Evolutionary conservation across 1,284 basidiomycete species (phyloP).

Genomic region (Mycocalia duriaeana): DNA sequence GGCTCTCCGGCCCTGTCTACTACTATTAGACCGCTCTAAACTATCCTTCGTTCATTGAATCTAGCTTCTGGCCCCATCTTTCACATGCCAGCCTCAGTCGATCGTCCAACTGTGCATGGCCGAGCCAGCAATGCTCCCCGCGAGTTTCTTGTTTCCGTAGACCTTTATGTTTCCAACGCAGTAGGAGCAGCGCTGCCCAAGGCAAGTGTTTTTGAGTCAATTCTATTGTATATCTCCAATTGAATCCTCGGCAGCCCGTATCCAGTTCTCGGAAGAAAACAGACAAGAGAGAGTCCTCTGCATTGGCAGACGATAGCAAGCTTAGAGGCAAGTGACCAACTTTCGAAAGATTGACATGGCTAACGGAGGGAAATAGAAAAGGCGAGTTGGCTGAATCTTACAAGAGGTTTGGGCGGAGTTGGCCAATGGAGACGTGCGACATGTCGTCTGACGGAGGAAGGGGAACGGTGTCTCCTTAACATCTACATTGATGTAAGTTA

Average conservation of each 20-base stretch:
- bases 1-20: too few relatives aligned
- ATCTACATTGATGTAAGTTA: constrained; percentile 65
- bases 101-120: too few relatives aligned
- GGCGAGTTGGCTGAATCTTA: constrained; percentile 65
- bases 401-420: constrained; percentile 40
- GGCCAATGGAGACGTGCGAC: constrained; percentile 69
- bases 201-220: constrained; percentile 30
- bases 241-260: constrained; percentile 11
- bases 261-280: constrained; percentile 42
- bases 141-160: constrained; percentile 48
- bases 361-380: constrained; percentile 44
- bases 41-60: too few relatives aligned
- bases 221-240: not conserved
- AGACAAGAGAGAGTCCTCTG: constrained; percentile 50
- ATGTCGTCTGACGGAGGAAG: constrained; percentile 66
- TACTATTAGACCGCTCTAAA: too few relatives aligned
- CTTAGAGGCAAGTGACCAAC: constrained; percentile 50
- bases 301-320: constrained; percentile 39
- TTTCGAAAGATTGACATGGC: constrained; percentile 2
- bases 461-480: constrained; percentile 58
- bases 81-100: too few relatives aligned
- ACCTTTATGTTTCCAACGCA: constrained; percentile 60
- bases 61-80: too few relatives aligned
- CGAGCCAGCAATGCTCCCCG: constrained; percentile 11
- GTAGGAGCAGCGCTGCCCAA: constrained; percentile 51